Base-by-base conservation (phyloP, 2,329 filamentous ascomycete species). In the Exophiala spinifera region DNA sequence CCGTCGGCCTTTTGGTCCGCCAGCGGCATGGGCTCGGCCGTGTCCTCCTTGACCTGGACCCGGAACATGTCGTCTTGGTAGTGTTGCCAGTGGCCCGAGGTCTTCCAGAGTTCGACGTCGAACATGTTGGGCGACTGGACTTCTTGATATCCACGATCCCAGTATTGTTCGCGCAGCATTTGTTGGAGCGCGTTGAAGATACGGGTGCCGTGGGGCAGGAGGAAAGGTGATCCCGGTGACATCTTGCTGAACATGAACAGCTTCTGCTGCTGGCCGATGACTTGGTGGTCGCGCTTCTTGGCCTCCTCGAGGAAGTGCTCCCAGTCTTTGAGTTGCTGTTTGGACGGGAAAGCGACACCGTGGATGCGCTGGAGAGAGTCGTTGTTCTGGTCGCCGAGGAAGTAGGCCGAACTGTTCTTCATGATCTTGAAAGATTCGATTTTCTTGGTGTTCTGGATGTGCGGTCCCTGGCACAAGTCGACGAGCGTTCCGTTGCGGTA, bases 41-140 rank as follows among this genome's bases (percentile, higher is more conserved):
- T 45, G 39, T 62, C 57, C n/a, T 63, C 62, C 21, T 64, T 61
- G 21, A 77, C 78, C 43, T 84, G 77, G 64, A 96, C 85, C n/a
- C 85, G 85, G 72, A 91, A 91, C 92, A 97, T 97, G 74, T 96
- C 91, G 61, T 97, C 92, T 68, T 91, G 84, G 78, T 96, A 94
- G 69, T 91, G 85, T 56, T 87, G 83, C 91, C 92, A 96, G 72
- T 97, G 94, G 46, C 94, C 94, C 7, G 91, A 96, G 19, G 84
- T 88, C 76, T 96, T 94, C 94, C 94, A 97, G 13, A 97, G 76
- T 5, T 89, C 82, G 11, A 90, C 84, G 68, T 96, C 95, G 78
- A 87, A 99, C 87, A 99, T 95, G 75, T 94, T 97, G 47, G 94
- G 94, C 3, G 91, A 90, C 69, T 91, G 89, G 59, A 99, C 94